phyloP scores from a whole-genome alignment of 768 basidiomycete genomes.

The Guyanaporus albipodus region DNA sequence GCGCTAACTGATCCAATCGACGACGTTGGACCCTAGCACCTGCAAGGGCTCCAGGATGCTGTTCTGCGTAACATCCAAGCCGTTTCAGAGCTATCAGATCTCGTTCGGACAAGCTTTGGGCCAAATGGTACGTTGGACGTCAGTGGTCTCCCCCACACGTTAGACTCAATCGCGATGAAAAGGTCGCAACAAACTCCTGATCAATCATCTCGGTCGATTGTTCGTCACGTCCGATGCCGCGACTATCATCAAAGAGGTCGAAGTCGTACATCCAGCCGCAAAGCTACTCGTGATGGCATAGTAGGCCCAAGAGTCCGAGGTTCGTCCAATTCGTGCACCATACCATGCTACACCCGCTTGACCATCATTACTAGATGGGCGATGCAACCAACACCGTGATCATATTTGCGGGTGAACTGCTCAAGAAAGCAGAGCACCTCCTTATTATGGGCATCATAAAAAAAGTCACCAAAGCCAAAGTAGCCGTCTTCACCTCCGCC shows the following conservation, averaged over 20 bases:
- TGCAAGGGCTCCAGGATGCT: constrained; percentile 94
- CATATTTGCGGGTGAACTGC: constrained; percentile 91
- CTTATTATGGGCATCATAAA: constrained; percentile 86
- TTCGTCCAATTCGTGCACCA: constrained; percentile 35
- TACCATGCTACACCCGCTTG: background rate
- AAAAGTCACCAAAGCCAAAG: constrained; percentile 82
- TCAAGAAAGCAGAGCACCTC: constrained; percentile 90
- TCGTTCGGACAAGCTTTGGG: constrained; percentile 94
- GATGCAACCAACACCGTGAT: constrained; percentile 95
- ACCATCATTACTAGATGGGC: constrained; percentile 70
- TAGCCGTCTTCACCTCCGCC: constrained; percentile 91
- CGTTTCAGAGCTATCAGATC: constrained; percentile 90
- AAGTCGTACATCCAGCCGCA: constrained; percentile 97
- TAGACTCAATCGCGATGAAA: constrained; percentile 9
- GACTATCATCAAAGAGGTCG: constrained; percentile 96
- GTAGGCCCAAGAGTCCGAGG: constrained; percentile 94
- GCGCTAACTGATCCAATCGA: constrained; percentile 3
- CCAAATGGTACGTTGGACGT: constrained; percentile 71
- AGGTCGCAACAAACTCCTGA: constrained; percentile 97
- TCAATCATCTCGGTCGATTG: constrained; percentile 92
- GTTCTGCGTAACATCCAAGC: constrained; percentile 95
- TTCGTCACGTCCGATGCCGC: constrained; percentile 99
- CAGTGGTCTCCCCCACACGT: background rate
- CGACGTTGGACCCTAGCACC: constrained; percentile 43
- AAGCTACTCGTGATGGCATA: constrained; percentile 99